Base-by-base conservation (phyloP, 208 protist genomes). In the Leishmania aethiopica region DNA sequence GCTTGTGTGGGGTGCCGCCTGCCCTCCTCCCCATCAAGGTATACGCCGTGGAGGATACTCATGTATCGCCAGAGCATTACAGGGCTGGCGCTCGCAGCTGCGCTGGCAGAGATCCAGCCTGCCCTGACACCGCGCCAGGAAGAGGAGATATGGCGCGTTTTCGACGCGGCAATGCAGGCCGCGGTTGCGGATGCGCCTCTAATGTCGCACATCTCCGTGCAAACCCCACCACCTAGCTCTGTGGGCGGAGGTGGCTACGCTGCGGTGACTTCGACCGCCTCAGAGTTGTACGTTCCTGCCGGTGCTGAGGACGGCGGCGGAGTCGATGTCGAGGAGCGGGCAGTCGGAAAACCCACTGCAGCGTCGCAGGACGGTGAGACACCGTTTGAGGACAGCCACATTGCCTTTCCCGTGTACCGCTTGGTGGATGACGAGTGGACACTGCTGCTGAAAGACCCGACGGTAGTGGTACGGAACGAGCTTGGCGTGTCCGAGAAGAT, bases 31-130 rank as follows among this genome's bases (percentile, higher is more conserved):
- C 17, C 19, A 42, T 59, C 35, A 40, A 28, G 47, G 7, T 45
- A 55, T 1, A 45, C 47, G n/a, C n/a, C 19, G 51, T 28, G 45
- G 73, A 32, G 32, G 32, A 13, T 77, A 45, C 73, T 40, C 11
- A 97, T 97, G 95, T 96, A 96, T 78, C 92, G 93, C 45, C 87
- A 96, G 49, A 94, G 76, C 40, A 75, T 97, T 45, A 64, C 95
- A 6, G 95, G 92, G 19, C 59, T 91, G 11, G 93, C 95, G 7
- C 84, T 97, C 53, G 88, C 82, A n/a, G 83, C 90, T 51, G 90
- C 95, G 19, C 83, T 97, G 55, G 85, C 86, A 3, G 93, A 97
- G 85, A 67, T 96, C 15, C 75, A 85, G n/a, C 89, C 89, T 35
- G 51, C 51, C 42, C 82, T 96, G 32, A 93, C 78, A 28, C 81